Percentiles rank a stretch among this genome's conserved stretches.
Evolutionary conservation across 2,329 filamentous ascomycete genomes (phyloP).

Genomic region (Colletotrichum truncatum): DNA sequence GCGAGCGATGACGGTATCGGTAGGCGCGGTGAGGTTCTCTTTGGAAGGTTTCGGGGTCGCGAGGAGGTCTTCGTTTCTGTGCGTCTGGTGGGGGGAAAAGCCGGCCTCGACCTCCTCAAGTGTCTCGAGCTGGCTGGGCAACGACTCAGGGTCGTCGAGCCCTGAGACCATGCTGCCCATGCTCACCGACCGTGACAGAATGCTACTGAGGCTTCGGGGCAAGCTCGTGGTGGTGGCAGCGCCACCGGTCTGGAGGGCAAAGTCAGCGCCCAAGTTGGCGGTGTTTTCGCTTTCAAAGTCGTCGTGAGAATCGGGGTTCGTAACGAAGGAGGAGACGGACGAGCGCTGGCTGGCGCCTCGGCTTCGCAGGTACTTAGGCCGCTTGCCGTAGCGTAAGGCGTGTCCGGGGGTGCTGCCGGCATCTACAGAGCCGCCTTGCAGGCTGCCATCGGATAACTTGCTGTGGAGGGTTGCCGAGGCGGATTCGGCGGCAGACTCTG

Average conservation of each 20-base stretch:
- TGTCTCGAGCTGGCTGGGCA: constrained; percentile 57
- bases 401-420: constrained; percentile 57
- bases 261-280: constrained; percentile 75
- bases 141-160: constrained; percentile 63
- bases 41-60: constrained; percentile 75
- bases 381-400: constrained; percentile 54
- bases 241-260: constrained; percentile 83
- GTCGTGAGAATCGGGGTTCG: constrained; percentile 61
- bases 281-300: constrained; percentile 80
- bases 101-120: constrained; percentile 57
- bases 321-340: constrained; percentile 67
- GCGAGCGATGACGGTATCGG: constrained; percentile 87
- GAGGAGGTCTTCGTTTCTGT: constrained; percentile 57
- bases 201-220: constrained; percentile 60
- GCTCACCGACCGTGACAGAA: constrained; percentile 80
- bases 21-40: constrained; percentile 71
- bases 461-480: constrained; percentile 39
- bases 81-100: constrained; percentile 41
- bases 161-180: constrained; percentile 90
- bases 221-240: constrained; percentile 68
- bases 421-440: constrained; percentile 46
- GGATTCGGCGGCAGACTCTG: constrained; percentile 37
- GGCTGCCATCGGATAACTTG: constrained; percentile 42
- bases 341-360: constrained; percentile 67
- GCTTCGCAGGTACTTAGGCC: constrained; percentile 67